Conservation (phyloP, 805 yeast genomes). For the Metschnikowia santaceciliae region DNA sequence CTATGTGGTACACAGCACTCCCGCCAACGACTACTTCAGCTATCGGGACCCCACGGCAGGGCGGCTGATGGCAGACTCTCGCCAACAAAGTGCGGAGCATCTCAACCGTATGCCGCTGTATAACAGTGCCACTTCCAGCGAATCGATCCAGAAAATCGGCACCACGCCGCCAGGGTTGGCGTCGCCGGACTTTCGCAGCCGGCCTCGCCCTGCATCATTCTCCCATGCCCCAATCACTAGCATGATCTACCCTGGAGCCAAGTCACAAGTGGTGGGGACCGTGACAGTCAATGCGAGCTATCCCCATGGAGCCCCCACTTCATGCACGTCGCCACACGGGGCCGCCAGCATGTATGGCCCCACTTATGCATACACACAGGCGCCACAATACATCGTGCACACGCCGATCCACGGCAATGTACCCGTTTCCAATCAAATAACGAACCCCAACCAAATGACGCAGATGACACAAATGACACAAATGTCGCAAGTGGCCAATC, state of each 20-base stretch:
- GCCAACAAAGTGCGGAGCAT: conserved; percentile 3
- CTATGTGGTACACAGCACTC: not conserved
- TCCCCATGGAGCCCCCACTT: not conserved
- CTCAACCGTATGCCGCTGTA: conserved; percentile 8
- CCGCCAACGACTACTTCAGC: conserved; percentile 9
- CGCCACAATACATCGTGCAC: not conserved
- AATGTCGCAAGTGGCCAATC: not conserved
- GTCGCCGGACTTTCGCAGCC: conserved; percentile 7
- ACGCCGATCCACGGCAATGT: no score
- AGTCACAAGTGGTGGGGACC: not conserved
- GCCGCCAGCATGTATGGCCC: not conserved
- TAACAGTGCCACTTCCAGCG: conserved; percentile 5
- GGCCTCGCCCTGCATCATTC: conserved; percentile 14
- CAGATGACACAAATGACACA: no score
- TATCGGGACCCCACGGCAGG: conserved; percentile 8
- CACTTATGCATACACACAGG: not conserved
- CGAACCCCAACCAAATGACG: no score
- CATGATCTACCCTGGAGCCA: not conserved
- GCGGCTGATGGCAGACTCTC: conserved; percentile 2
- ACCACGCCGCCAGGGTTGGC: conserved; percentile 7
- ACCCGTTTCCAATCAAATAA: no score
- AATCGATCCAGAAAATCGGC: not conserved
- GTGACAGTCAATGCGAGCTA: not conserved
- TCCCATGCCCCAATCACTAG: conserved; percentile 7
- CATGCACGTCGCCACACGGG: conserved; percentile 1